phyloP scores from a whole-genome alignment of 2,329 filamentous ascomycete genomes.

The Penicillium concentricum region DNA sequence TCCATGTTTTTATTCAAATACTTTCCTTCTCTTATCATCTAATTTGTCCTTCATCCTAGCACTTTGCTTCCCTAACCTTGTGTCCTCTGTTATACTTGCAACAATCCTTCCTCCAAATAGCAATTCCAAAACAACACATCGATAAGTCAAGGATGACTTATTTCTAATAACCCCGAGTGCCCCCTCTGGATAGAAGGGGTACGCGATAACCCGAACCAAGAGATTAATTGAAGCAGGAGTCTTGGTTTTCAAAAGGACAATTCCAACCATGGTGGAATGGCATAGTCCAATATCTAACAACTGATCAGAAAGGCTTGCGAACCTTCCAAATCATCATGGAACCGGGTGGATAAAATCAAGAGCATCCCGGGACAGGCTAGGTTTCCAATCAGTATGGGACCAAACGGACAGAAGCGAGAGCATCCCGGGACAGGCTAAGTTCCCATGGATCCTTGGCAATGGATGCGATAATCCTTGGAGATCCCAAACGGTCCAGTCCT shows the following conservation, averaged over 20 bases:
- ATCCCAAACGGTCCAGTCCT: background rate
- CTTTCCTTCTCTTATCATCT: background rate
- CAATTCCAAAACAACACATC: background rate
- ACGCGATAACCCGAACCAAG: background rate
- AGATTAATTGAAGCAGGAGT: background rate
- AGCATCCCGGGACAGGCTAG: background rate
- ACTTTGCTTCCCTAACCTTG: background rate
- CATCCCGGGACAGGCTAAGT: background rate
- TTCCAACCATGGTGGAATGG: background rate
- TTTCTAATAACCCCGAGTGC: background rate
- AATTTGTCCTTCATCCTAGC: background rate
- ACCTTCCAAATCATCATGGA: background rate
- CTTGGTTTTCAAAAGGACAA: background rate
- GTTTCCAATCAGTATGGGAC: background rate
- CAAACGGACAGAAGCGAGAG: background rate
- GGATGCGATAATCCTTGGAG: background rate
- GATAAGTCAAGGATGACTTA: background rate
- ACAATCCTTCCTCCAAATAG: background rate
- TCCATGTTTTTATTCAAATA: background rate
- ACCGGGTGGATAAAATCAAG: background rate
- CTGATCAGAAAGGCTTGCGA: background rate
- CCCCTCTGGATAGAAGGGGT: background rate
- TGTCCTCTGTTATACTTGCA: background rate
- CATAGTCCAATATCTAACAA: background rate
- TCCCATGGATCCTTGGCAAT: background rate